Evolutionary conservation across 345 rosid species (phyloP).

Genomic region (Boechera stricta): DNA sequence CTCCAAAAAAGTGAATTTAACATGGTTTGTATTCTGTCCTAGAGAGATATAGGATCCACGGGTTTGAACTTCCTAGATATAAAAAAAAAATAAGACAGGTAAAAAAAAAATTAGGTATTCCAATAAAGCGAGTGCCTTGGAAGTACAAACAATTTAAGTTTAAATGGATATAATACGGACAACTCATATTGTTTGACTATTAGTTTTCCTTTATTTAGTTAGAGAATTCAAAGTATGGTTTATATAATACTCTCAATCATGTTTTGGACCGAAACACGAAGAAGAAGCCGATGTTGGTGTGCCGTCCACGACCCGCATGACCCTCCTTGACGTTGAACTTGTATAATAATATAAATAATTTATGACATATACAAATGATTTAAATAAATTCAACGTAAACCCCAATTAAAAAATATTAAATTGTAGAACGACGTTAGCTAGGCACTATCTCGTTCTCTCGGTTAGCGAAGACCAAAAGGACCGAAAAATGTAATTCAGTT

Average conservation of each 20-base stretch:
- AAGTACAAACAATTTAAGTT: slow-evolving; percentile 8
- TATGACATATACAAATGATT: not conserved
- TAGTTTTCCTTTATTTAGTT: slow-evolving; percentile 12
- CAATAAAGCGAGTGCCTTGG: slow-evolving; percentile 20
- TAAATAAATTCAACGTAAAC: not conserved
- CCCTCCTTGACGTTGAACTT: slow-evolving; percentile 40
- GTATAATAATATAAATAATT: not conserved
- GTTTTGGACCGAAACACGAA: slow-evolving; percentile 45
- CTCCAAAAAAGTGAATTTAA: no score
- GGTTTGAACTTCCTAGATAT: no score
- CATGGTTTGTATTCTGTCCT: no score
- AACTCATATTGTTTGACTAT: slow-evolving; percentile 13
- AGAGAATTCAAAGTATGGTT: slow-evolving; percentile 6
- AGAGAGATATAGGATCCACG: no score
- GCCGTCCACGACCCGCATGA: slow-evolving; percentile 54
- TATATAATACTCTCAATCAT: slow-evolving; percentile 36
- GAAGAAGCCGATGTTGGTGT: slow-evolving; percentile 43
- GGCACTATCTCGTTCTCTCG: not conserved
- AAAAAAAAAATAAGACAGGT: no score
- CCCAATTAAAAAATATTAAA: not conserved
- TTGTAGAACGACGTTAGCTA: not conserved
- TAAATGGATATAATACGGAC: slow-evolving; percentile 4
- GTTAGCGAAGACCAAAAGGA: not conserved
- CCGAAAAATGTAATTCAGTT: not conserved
- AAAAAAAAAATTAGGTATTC: not conserved